Percentiles rank a stretch among this genome's conserved stretches.
These are phyloP conservation scores for Kregervanrija fluxuum DNA, from an alignment of 805 yeast genomes.

Conservation along the genomic window DNA sequence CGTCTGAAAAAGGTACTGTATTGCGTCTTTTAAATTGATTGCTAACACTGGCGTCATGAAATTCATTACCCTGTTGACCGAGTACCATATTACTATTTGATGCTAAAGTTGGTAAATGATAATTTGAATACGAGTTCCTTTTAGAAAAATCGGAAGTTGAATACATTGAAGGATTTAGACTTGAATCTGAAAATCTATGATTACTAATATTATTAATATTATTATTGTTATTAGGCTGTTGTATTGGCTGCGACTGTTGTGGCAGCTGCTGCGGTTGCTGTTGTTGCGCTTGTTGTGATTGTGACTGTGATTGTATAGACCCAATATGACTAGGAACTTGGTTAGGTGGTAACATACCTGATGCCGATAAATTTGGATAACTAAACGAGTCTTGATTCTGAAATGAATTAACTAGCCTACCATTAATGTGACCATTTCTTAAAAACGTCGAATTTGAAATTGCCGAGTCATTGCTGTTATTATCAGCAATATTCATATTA, in stretches of 20 bases:
- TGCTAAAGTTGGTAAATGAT: too few relatives aligned
- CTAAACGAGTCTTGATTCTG: too few relatives aligned
- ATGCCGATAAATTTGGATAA: too few relatives aligned
- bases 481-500: too few relatives aligned
- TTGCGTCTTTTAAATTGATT: neutral
- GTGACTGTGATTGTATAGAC: slow-evolving; percentile 1
- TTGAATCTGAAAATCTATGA: neutral
- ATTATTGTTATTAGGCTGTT: neutral
- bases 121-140: too few relatives aligned
- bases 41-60: neutral
- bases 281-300: slow-evolving; percentile 4
- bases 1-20: neutral
- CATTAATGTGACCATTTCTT: too few relatives aligned
- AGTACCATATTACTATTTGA: too few relatives aligned
- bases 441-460: too few relatives aligned
- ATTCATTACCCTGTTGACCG: too few relatives aligned
- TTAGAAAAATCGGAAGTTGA: neutral
- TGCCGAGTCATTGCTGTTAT: too few relatives aligned
- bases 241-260: neutral
- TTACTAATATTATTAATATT: neutral
- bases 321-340: neutral
- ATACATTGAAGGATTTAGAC: neutral
- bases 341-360: neutral
- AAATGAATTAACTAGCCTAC: too few relatives aligned
- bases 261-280: neutral